A percentile compares a stretch with the other conserved stretches of the same genome.
Evolutionary conservation across 495 filamentous ascomycete species (phyloP).

Genomic region (Hypoxylon intermedium): DNA sequence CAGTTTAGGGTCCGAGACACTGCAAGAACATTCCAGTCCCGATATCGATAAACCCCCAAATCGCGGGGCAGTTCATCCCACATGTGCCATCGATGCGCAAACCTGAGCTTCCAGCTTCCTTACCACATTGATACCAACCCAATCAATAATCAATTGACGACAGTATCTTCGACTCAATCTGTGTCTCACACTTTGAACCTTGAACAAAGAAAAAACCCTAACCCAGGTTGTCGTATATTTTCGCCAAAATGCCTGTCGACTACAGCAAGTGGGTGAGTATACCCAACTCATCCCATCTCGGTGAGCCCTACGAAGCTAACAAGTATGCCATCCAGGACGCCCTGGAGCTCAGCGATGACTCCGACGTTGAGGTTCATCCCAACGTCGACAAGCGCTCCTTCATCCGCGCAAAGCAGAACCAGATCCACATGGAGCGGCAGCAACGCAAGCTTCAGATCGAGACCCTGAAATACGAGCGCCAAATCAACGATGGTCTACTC

Average conservation of each 20-base stretch:
- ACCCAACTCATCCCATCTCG: constrained; percentile 13
- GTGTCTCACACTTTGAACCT: too few relatives aligned
- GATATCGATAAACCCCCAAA: constrained; percentile 24
- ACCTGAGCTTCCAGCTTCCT: too few relatives aligned
- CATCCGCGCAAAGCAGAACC: constrained; percentile 96
- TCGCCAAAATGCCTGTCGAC: constrained; percentile 79
- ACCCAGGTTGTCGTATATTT: background rate
- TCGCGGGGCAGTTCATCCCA: constrained; percentile 18
- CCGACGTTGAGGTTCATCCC: constrained; percentile 96
- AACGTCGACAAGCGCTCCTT: constrained; percentile 99
- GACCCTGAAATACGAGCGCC: constrained; percentile 89
- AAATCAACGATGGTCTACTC: constrained; percentile 90
- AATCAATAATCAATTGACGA: too few relatives aligned
- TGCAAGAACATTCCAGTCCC: constrained; percentile 31
- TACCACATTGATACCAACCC: too few relatives aligned
- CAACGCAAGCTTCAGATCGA: constrained; percentile 87
- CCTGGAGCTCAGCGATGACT: constrained; percentile 96
- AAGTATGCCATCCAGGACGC: constrained; percentile 64
- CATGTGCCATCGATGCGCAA: too few relatives aligned
- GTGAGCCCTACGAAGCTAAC: background rate
- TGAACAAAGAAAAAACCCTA: too few relatives aligned
- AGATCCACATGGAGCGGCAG: constrained; percentile 88
- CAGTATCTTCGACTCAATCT: too few relatives aligned
- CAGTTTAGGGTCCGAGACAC: background rate
- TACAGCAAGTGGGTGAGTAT: constrained; percentile 90